Percentiles rank a stretch among this genome's conserved stretches.
phyloP scores from a whole-genome alignment of 2,329 filamentous ascomycete genomes.

The Colletotrichum musicola region DNA sequence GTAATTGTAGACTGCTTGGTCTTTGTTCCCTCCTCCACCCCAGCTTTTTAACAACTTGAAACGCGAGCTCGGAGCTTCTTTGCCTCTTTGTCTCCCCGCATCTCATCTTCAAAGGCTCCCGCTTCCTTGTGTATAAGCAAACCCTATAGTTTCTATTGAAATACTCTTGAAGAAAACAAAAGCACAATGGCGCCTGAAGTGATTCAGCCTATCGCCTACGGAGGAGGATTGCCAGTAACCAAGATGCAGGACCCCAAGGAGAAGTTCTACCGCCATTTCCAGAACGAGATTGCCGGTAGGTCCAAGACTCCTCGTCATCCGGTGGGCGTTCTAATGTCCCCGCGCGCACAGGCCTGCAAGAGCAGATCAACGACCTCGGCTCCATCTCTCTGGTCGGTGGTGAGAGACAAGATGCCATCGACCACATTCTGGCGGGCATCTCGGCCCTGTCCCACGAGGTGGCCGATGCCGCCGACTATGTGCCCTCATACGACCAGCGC shows the following conservation, averaged over 20 bases:
- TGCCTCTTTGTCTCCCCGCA: background rate
- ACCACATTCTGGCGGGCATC: constrained; percentile 84
- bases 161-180: background rate
- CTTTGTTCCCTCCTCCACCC: background rate
- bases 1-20: constrained; percentile 14
- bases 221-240: constrained; percentile 39
- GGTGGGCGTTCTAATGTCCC: constrained; percentile 20
- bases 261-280: constrained; percentile 87
- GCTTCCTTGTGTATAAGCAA: background rate
- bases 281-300: constrained; percentile 78
- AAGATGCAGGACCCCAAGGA: constrained; percentile 72
- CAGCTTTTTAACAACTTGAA: constrained; percentile 3
- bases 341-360: constrained; percentile 72
- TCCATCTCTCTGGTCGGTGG: constrained; percentile 71
- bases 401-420: constrained; percentile 84
- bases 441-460: constrained; percentile 86
- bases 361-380: constrained; percentile 44
- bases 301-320: background rate
- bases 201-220: constrained; percentile 35
- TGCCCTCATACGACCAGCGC: constrained; percentile 91
- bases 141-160: background rate
- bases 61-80: constrained; percentile 26
- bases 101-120: background rate
- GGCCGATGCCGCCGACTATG: constrained; percentile 82
- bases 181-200: constrained; percentile 40